phyloP scores from a whole-genome alignment of 2,329 filamentous ascomycete genomes.

The Clonostachys byssicola region DNA sequence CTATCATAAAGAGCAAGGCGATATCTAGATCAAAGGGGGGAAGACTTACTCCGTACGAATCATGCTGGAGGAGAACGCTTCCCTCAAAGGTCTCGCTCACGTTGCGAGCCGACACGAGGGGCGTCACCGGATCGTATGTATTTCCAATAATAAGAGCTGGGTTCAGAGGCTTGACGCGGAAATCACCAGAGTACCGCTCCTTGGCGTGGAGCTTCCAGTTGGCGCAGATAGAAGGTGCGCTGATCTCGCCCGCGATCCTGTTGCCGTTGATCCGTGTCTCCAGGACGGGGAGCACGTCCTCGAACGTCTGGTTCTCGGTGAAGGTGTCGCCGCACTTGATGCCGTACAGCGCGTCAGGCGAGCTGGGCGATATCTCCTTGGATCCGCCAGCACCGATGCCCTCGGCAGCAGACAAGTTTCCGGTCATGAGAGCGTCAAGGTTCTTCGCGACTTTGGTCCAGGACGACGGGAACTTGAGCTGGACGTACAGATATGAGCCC shows the following conservation, averaged over 20 bases:
- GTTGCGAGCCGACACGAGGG: conserved; percentile 27
- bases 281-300: conserved; percentile 3
- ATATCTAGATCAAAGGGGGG: not conserved
- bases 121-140: conserved; percentile 33
- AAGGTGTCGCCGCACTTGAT: conserved; percentile 11
- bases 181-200: conserved; percentile 9
- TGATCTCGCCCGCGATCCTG: not conserved
- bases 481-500: conserved; percentile 2
- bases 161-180: conserved; percentile 20
- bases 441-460: conserved; percentile 11
- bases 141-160: conserved; percentile 34
- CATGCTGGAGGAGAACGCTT: conserved; percentile 34
- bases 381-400: not conserved
- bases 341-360: conserved; percentile 3
- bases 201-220: conserved; percentile 4
- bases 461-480: conserved; percentile 10
- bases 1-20: not conserved
- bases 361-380: not conserved
- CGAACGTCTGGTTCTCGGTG: not conserved
- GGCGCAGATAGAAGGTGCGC: not conserved
- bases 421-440: conserved; percentile 6
- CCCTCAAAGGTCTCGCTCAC: conserved; percentile 28
- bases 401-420: not conserved
- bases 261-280: not conserved
- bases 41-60: conserved; percentile 34